Evolutionary conservation across 2,329 filamentous ascomycete species (phyloP), one percentile per base, ranked within the genome.

Genomic region (Trichothecium sympodiale): DNA sequence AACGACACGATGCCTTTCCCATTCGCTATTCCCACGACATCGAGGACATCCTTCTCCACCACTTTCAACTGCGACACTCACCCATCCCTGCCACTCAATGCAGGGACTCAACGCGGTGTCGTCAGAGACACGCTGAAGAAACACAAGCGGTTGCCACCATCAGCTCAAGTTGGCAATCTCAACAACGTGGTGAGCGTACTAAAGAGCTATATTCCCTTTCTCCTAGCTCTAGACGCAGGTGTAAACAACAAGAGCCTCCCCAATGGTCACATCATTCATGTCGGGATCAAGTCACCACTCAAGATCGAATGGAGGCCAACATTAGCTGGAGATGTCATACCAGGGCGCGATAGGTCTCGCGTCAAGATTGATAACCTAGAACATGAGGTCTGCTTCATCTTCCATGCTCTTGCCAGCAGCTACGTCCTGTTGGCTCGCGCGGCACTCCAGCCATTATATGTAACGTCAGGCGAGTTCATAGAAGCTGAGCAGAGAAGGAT

Each of bases 21-120:
- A 10, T 95, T 94, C 52, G 64, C 74, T 9, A 75, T 96, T 23
- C 88, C 91, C 2, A 96, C 89, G 1, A 95, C 89, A 5, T 94
- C 87, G 25, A 75, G 81, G 36, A 80, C 94, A 52, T 80, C 83
- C 35, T 89, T 94, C 54, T 81, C 83, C 16, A 69, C 80, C 27
- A 82, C 69, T 57, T 80, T 94, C 58, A 72, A 64, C 48, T 89
- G 83, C 50, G 74, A 79, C 44, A 86, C 85, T 3, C 89, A 96
- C 58, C 89, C 91, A 4, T 94, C 89, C 1, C 70, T 98, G 29
- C 85, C 87, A 17, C 74, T 89, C 48, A 74, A 75, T 37, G 80
- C 86, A 16, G 88, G 87, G 45, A 89, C 84, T 8, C 77, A 85
- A 51, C 84, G 91, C 41, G 83, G 83, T 46, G 75, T 94, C 14